Evolutionary conservation across 179 eudicot genomes (phyloP).

Genomic region (Beta lomatogona): DNA sequence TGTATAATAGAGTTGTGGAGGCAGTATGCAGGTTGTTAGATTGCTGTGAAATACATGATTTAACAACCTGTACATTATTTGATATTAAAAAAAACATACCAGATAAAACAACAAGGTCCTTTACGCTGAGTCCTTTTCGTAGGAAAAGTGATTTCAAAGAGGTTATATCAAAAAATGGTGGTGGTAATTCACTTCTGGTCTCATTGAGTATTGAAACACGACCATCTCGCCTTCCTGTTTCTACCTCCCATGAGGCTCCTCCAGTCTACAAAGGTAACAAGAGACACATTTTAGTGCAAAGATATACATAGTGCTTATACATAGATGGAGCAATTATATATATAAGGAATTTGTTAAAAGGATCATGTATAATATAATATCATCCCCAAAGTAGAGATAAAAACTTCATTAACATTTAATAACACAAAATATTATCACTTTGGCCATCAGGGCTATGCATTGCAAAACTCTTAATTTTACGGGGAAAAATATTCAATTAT

Average conservation of each 20-base stretch:
- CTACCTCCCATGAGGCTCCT: conserved; percentile 35
- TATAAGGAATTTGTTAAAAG: neutral
- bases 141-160: conserved; percentile 23
- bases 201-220: conserved; percentile 29
- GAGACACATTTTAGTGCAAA: neutral
- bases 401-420: no score
- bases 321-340: neutral
- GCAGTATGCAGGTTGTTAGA: no score
- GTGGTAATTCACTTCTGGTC: conserved; percentile 31
- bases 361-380: neutral
- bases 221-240: conserved; percentile 52
- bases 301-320: neutral
- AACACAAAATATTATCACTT: no score
- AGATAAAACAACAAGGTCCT: conserved; percentile 47
- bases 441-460: no score
- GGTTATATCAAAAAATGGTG: conserved; percentile 14
- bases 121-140: conserved; percentile 27
- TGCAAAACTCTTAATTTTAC: no score
- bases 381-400: neutral
- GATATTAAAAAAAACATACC: conserved; percentile 15
- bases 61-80: fast-evolving
- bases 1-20: no score
- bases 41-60: no score
- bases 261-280: conserved; percentile 22
- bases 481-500: neutral